Base-by-base conservation (phyloP, 805 yeast species). In the Spathaspora boniae region DNA sequence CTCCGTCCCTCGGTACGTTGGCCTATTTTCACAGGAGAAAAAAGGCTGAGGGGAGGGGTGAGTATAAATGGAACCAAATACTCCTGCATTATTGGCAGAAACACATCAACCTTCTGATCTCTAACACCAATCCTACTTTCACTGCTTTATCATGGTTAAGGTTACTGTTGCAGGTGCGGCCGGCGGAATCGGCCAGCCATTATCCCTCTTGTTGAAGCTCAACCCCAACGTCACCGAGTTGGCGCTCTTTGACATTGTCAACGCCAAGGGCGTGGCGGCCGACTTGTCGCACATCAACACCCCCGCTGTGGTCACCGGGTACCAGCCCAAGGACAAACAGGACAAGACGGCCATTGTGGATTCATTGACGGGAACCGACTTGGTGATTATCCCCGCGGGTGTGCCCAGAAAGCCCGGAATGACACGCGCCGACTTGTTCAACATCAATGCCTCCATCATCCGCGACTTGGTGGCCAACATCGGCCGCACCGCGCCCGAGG, bases 121-220 rank as follows among this genome's bases (percentile, higher is more conserved):
- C 30, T n/a, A 21, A 9, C 21, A 9, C 25, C 16, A 22, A n/a
- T 17, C 33, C 17, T 20, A 11, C 11, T 21, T 21, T 19, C n/a
- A n/a, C n/a, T 11, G 9, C 11, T 19, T 11, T 36, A 43, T 12
- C 28, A 64, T 61, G 63, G 68, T 64, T 31, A 68, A 68, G 56
- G 73, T 68, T 39, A 68, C 73, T 25, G 72, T 68, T 34, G 67
- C 71, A 44, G 73, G 73, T 28, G 73, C 72, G 29, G 73, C 73
- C 34, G 73, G 73, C 36, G 73, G 73, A 31, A 68, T 68, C 42
- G 73, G 73, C 34, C 73, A 68, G 47, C 73, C 73, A 15, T 59
- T 68, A 36, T 67, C 72, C 9, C 54, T 67, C 37, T 56, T 68
- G 31, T 54, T 68, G 42, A 67, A 67, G 44, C 51, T 66, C 40